phyloP scores from a whole-genome alignment of 352 stramenopile genomes.

The Pythium plurisporium region DNA sequence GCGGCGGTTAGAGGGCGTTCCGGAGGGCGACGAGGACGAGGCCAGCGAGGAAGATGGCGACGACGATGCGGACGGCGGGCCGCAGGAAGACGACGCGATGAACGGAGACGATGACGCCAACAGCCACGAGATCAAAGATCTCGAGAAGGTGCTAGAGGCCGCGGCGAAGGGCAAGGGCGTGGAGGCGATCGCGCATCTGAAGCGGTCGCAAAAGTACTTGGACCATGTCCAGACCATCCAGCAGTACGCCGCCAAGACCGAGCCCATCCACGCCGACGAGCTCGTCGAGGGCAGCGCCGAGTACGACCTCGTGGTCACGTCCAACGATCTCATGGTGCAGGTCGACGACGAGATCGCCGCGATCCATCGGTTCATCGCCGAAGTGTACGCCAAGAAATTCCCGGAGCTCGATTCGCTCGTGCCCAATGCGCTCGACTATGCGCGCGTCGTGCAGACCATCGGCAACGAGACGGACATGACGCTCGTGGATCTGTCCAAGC shows the following conservation, averaged over 20 bases:
- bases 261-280: constrained; percentile 26
- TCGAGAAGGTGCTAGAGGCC: constrained; percentile 36
- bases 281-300: constrained; percentile 62
- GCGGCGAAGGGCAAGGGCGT: constrained; percentile 52
- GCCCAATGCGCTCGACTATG: constrained; percentile 90
- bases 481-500: constrained; percentile 81
- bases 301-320: constrained; percentile 85
- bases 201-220: constrained; percentile 67
- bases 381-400: constrained; percentile 93
- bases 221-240: constrained; percentile 70
- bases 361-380: constrained; percentile 89
- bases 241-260: constrained; percentile 36
- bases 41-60: constrained; percentile 25
- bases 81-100: constrained; percentile 17
- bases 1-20: constrained; percentile 7
- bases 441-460: constrained; percentile 89
- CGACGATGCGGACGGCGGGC: constrained; percentile 15
- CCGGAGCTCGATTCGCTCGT: constrained; percentile 94
- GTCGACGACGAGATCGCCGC: constrained; percentile 92
- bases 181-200: constrained; percentile 58
- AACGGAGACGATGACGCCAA: not conserved
- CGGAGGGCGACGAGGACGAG: constrained; percentile 13
- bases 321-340: constrained; percentile 91
- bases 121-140: constrained; percentile 24
- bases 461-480: constrained; percentile 94